These are phyloP conservation scores for Collybia nuda DNA, from an alignment of 768 basidiomycete species.

Conservation along the genomic window DNA sequence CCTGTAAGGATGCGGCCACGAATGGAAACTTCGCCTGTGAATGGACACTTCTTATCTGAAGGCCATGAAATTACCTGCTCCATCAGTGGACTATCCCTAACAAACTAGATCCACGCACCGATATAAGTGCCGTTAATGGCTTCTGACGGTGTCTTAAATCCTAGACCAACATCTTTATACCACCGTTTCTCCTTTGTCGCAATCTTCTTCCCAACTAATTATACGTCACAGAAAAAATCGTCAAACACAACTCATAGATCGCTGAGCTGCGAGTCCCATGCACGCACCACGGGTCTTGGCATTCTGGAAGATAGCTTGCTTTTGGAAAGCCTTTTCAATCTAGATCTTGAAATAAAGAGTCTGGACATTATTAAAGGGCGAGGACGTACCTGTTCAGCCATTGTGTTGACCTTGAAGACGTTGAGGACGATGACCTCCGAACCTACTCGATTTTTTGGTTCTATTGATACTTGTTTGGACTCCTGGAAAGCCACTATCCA, in stretches of 20 bases:
- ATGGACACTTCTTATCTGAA: constrained; percentile 99
- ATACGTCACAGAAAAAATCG: constrained; percentile 4
- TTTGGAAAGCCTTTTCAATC: constrained; percentile 98
- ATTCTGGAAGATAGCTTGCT: constrained; percentile 98
- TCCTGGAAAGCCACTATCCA: constrained; percentile 33
- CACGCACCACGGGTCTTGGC: constrained; percentile 87
- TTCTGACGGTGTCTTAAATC: constrained; percentile 94
- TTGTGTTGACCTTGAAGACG: constrained; percentile 47
- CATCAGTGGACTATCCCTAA: neutral
- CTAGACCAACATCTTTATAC: constrained; percentile 98
- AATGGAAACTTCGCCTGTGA: constrained; percentile 95
- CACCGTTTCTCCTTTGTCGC: constrained; percentile 95
- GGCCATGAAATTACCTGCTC: neutral
- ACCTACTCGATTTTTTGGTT: constrained; percentile 30
- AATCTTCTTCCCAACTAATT: constrained; percentile 83
- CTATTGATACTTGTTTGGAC: constrained; percentile 43
- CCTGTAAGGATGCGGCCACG: constrained; percentile 98
- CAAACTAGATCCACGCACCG: constrained; percentile 53
- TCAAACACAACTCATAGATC: neutral
- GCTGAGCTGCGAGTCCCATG: neutral
- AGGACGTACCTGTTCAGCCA: constrained; percentile 61
- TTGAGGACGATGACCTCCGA: constrained; percentile 27
- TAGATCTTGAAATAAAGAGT: constrained; percentile 27
- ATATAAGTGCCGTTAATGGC: constrained; percentile 97
- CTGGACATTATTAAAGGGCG: neutral